Evolutionary conservation across 139 green algal species (phyloP).

Genomic region (Microglena sp.): DNA sequence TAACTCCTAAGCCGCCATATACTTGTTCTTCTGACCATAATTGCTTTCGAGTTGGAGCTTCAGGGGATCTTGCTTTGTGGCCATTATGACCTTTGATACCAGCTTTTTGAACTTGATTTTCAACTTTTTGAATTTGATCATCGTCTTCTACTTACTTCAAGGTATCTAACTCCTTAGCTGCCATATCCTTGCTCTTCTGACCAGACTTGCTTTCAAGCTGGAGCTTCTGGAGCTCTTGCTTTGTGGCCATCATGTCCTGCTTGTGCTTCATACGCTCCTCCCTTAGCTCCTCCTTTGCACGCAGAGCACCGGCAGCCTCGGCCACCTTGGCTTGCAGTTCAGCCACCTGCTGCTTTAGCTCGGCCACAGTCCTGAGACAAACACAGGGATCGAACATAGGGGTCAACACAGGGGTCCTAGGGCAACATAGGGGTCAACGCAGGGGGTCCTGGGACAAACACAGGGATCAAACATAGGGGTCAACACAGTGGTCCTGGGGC

Average conservation of each 20-base stretch:
- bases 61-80: no score
- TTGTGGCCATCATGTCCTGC: conserved; percentile 47
- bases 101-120: no score
- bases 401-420: no score
- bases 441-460: no score
- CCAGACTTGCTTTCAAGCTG: conserved; percentile 51
- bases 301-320: conserved; percentile 49
- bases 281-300: conserved; percentile 67
- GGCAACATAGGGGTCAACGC: no score
- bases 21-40: no score
- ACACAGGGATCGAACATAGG: background rate
- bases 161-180: conserved; percentile 63
- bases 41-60: no score
- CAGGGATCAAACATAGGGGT: no score
- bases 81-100: no score
- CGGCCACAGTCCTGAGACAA: background rate
- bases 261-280: conserved; percentile 69
- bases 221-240: conserved; percentile 48
- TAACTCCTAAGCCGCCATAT: no score
- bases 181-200: conserved; percentile 51
- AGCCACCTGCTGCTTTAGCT: conserved; percentile 22
- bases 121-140: no score
- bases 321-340: conserved; percentile 51
- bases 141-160: conserved; percentile 37
- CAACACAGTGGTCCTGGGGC: no score